Conservation (phyloP, 495 filamentous ascomycete genomes). For the Thermothielavioides terrestris region DNA sequence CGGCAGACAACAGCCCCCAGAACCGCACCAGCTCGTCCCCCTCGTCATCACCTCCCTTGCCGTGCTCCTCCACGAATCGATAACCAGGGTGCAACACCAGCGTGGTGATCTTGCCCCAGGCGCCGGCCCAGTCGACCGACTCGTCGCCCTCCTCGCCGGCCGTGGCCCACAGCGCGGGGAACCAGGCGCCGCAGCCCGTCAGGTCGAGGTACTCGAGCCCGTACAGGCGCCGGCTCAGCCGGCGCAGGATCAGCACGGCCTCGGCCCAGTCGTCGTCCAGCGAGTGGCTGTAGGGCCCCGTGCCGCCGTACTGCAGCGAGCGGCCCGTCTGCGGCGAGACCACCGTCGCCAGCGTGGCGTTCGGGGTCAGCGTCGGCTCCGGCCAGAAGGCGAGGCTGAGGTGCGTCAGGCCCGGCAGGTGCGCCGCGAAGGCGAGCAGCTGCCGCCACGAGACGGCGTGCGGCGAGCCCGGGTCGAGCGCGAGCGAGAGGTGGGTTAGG, state of each 20-base stretch:
- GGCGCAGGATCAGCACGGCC: slow-evolving; percentile 57
- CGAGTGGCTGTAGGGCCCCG: slow-evolving; percentile 53
- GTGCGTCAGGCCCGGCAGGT: slow-evolving; percentile 60
- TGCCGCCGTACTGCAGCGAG: slow-evolving; percentile 49
- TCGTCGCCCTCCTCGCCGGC: not conserved
- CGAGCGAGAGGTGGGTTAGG: slow-evolving; percentile 50
- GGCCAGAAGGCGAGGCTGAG: slow-evolving; percentile 79
- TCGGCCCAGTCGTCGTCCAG: slow-evolving; percentile 64
- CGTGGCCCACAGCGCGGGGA: slow-evolving; percentile 44
- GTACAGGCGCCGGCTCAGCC: slow-evolving; percentile 57
- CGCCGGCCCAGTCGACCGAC: slow-evolving; percentile 34
- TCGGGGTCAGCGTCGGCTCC: slow-evolving; percentile 56
- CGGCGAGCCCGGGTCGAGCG: slow-evolving; percentile 27
- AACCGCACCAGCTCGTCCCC: slow-evolving; percentile 13
- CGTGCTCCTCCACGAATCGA: slow-evolving; percentile 15
- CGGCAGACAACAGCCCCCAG: slow-evolving; percentile 21
- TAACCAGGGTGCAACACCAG: slow-evolving; percentile 32
- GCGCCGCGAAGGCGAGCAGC: slow-evolving; percentile 53
- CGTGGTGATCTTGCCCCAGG: slow-evolving; percentile 38
- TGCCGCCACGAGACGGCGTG: slow-evolving; percentile 53
- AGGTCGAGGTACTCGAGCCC: slow-evolving; percentile 72
- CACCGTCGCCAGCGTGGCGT: slow-evolving; percentile 44
- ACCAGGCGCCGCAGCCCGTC: slow-evolving; percentile 68
- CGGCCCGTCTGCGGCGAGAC: slow-evolving; percentile 30
- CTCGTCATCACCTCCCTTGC: too few relatives aligned